A percentile compares a stretch with the other conserved stretches of the same genome.
phyloP scores from a whole-genome alignment of 2,329 filamentous ascomycete species.

The Colletotrichum echinochloae region DNA sequence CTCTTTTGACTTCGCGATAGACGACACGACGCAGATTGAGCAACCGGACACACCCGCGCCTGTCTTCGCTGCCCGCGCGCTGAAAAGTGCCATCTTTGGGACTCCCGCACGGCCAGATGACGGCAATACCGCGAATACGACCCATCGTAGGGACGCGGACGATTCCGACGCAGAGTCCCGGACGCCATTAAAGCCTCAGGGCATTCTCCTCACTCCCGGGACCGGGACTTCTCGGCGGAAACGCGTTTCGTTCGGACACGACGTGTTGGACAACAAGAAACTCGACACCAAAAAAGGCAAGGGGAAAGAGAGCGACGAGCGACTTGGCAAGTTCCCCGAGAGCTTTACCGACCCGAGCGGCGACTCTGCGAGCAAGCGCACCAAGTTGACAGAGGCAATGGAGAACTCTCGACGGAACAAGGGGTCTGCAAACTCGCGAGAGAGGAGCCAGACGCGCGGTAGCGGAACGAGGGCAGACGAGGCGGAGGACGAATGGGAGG shows the following conservation, averaged over 20 bases:
- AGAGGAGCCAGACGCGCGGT: slow-evolving; percentile 38
- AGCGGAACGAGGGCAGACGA: slow-evolving; percentile 39
- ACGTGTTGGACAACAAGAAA: slow-evolving; percentile 58
- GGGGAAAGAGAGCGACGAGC: slow-evolving; percentile 47
- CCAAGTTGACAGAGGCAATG: slow-evolving; percentile 59
- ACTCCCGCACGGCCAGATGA: slow-evolving; percentile 60
- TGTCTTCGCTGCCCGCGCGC: slow-evolving; percentile 73
- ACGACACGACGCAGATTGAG: slow-evolving; percentile 62
- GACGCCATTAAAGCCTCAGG: slow-evolving; percentile 61
- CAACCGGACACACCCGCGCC: slow-evolving; percentile 74
- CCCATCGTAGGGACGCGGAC: slow-evolving; percentile 23
- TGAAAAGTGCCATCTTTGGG: slow-evolving; percentile 74
- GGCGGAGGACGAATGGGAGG: slow-evolving; percentile 65
- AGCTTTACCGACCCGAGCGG: slow-evolving; percentile 44
- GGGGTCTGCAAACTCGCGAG: slow-evolving; percentile 13
- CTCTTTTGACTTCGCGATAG: slow-evolving; percentile 42
- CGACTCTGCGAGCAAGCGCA: slow-evolving; percentile 50
- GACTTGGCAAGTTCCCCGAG: slow-evolving; percentile 47
- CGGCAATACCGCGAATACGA: slow-evolving; percentile 42
- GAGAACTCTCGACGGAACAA: slow-evolving; percentile 56
- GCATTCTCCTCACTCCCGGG: slow-evolving; percentile 74
- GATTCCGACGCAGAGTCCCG: slow-evolving; percentile 48
- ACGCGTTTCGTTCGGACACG: slow-evolving; percentile 73
- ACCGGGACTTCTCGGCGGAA: slow-evolving; percentile 71
- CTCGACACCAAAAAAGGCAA: slow-evolving; percentile 47